These are phyloP conservation scores for Exobasidium rhododendri DNA, from an alignment of 1,284 basidiomycete genomes.

Conservation along the genomic window DNA sequence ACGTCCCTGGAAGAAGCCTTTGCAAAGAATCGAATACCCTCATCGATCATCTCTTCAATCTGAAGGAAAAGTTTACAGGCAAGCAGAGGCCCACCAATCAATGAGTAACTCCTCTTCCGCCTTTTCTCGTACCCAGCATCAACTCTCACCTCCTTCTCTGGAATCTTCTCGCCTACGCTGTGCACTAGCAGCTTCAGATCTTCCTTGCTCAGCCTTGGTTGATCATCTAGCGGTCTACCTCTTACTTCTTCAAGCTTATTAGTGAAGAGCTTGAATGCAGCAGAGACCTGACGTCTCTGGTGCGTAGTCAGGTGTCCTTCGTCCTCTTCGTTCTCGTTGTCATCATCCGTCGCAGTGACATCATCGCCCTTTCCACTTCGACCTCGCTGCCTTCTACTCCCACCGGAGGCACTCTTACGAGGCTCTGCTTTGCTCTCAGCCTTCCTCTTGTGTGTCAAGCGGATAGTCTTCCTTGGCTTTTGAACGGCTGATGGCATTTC, in stretches of 20 bases:
- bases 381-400: background rate
- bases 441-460: background rate
- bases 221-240: background rate
- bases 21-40: conserved; percentile 27
- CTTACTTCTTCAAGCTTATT: conserved; percentile 3
- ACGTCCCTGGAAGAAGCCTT: conserved; percentile 17
- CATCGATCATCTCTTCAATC: conserved; percentile 31
- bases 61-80: conserved; percentile 9
- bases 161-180: conserved; percentile 23
- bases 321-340: background rate
- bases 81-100: too few relatives aligned
- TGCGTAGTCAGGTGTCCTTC: background rate
- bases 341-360: background rate
- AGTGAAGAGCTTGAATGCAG: conserved; percentile 1
- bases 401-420: conserved; percentile 1
- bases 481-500: background rate
- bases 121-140: too few relatives aligned
- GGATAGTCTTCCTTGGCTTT: background rate
- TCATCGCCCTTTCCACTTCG: background rate
- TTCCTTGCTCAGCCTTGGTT: background rate
- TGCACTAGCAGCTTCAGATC: conserved; percentile 17
- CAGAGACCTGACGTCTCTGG: background rate
- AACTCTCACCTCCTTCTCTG: conserved; percentile 22
- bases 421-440: background rate
- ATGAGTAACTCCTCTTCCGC: too few relatives aligned